Conservation (phyloP, 257 asterid genomes). For the Leptodermis oblonga region DNA sequence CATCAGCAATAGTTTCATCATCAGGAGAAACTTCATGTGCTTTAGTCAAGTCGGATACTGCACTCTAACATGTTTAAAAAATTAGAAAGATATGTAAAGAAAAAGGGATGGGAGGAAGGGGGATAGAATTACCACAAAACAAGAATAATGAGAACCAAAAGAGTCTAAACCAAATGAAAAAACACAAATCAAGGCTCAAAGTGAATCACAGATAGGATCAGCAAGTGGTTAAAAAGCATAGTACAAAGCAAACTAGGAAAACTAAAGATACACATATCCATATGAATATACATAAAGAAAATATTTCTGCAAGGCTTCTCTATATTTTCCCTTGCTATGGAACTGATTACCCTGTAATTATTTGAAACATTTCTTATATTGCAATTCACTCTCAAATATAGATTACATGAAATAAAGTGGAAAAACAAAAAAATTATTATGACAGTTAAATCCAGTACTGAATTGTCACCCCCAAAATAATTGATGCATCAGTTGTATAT, state of each 20-base stretch:
- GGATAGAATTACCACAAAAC: too few species aligned
- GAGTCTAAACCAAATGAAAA: conserved; percentile 51
- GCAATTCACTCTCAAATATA: neutral
- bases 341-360: conserved; percentile 78
- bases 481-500: neutral
- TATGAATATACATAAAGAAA: conserved; percentile 47
- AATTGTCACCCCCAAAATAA: neutral
- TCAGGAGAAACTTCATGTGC: conserved; percentile 80
- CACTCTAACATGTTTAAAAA: conserved; percentile 47
- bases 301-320: conserved; percentile 73
- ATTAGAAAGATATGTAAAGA: conserved; percentile 4
- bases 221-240: conserved; percentile 15
- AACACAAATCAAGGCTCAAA: neutral
- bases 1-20: conserved; percentile 88
- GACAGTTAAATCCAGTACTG: neutral
- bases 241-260: neutral
- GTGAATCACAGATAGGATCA: neutral
- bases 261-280: conserved; percentile 8
- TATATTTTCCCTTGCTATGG: conserved; percentile 72
- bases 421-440: neutral
- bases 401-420: neutral
- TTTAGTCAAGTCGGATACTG: conserved; percentile 78
- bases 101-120: neutral
- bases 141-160: conserved; percentile 10
- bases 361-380: conserved; percentile 11